Conservation (phyloP, 176 grass and related monocot species). For the Aegilops umbellulata region DNA sequence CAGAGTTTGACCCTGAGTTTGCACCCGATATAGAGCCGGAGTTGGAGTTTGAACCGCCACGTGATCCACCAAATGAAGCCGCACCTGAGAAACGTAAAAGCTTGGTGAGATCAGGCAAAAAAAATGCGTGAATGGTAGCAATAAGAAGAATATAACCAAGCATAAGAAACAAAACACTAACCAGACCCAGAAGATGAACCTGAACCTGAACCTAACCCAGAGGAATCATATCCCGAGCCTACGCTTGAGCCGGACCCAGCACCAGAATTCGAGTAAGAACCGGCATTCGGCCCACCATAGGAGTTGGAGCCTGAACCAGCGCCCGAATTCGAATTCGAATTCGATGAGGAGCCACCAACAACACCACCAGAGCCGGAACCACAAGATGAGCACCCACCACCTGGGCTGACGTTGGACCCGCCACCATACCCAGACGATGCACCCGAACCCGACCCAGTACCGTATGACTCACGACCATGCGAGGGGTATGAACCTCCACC, state of each 20-base stretch:
- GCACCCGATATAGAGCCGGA: background rate
- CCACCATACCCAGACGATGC: background rate
- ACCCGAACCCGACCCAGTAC: background rate
- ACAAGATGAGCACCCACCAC: slow-evolving; percentile 11
- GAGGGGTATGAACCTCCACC: background rate
- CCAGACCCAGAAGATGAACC: slow-evolving; percentile 8
- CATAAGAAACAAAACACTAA: background rate
- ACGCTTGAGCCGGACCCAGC: slow-evolving; percentile 7
- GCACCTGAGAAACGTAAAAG: background rate
- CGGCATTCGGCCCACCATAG: background rate
- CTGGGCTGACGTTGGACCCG: slow-evolving; percentile 6
- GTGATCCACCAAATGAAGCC: slow-evolving; percentile 18
- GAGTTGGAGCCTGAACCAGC: background rate
- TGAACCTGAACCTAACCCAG: background rate
- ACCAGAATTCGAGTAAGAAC: slow-evolving; percentile 13
- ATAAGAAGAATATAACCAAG: background rate
- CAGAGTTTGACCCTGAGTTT: slow-evolving; percentile 26
- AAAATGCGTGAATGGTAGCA: background rate
- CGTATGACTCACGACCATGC: background rate
- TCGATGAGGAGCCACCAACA: background rate
- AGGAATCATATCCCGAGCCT: slow-evolving; percentile 2
- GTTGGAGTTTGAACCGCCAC: slow-evolving; percentile 12
- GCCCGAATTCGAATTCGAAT: slow-evolving; percentile 1
- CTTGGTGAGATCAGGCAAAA: background rate
- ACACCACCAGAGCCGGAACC: background rate